Evolutionary conservation across 169 alveolate species (phyloP).

Genomic region (Plasmodium sp.): DNA sequence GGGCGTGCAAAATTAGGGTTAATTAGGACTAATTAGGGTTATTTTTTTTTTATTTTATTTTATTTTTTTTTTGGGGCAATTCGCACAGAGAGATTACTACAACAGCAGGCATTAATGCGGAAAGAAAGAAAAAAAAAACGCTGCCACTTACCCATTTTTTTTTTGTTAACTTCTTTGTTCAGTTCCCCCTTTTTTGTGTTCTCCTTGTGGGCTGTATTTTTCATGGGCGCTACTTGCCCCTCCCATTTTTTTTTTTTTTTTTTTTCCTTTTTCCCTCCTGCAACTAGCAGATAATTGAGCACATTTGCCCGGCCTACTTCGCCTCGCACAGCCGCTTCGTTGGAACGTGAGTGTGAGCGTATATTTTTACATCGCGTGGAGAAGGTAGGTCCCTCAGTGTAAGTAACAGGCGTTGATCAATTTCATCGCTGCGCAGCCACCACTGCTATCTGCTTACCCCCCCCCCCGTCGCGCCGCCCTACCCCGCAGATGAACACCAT

Average conservation of each 20-base stretch:
- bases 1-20: not conserved
- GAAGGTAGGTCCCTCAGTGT: not conserved
- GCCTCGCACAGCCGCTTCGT: not conserved
- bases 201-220: not conserved
- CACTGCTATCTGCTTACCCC: too few relatives aligned
- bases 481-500: slow-evolving; percentile 83
- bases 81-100: not conserved
- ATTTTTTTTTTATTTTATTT: too few relatives aligned
- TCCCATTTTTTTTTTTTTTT: not conserved
- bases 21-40: too few relatives aligned
- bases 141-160: not conserved
- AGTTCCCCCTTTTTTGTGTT: not conserved
- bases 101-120: too few relatives aligned
- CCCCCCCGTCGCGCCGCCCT: not conserved
- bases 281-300: not conserved
- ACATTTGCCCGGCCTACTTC: not conserved
- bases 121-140: not conserved
- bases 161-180: not conserved
- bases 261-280: not conserved
- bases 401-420: not conserved
- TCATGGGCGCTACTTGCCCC: not conserved
- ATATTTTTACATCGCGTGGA: not conserved
- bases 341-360: not conserved
- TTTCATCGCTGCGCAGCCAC: too few relatives aligned
- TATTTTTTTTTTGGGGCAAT: not conserved